Evolutionary conservation across 23 red algal species (phyloP).

Genomic region (Agarophyton chilense): DNA sequence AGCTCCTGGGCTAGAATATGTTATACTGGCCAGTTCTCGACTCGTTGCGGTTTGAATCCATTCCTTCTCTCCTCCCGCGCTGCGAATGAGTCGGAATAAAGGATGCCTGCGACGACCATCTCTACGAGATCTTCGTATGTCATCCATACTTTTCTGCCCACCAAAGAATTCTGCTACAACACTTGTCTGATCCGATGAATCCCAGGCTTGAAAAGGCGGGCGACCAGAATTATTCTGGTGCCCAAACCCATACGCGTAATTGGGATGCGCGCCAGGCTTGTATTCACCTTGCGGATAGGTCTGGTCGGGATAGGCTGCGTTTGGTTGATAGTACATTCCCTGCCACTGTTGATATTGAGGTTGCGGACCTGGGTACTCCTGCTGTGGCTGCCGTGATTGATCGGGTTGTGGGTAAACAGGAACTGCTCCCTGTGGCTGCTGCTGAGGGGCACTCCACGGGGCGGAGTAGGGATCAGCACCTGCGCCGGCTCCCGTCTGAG

Average conservation of each 20-base stretch:
- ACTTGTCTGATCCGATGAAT: neutral
- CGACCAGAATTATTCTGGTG: neutral
- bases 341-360: conserved; percentile 36
- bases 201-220: neutral
- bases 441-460: neutral
- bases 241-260: neutral
- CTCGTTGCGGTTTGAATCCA: conserved; percentile 19
- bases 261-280: neutral
- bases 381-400: conserved; percentile 5
- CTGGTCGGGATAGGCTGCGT: neutral
- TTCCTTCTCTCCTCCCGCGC: neutral
- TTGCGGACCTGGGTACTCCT: conserved; percentile 23
- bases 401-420: conserved; percentile 14
- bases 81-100: neutral
- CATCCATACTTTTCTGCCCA: conserved; percentile 23
- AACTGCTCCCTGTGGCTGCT: conserved; percentile 1
- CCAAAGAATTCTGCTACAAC: conserved; percentile 23
- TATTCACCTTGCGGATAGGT: neutral
- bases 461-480: neutral
- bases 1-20: conserved; percentile 7
- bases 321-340: conserved; percentile 16
- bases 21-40: conserved; percentile 23
- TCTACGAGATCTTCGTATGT: conserved; percentile 7
- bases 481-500: neutral
- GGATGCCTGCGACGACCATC: conserved; percentile 25